phyloP scores from a whole-genome alignment of 192 early-diverging fungal species.

The Backusella circina region DNA sequence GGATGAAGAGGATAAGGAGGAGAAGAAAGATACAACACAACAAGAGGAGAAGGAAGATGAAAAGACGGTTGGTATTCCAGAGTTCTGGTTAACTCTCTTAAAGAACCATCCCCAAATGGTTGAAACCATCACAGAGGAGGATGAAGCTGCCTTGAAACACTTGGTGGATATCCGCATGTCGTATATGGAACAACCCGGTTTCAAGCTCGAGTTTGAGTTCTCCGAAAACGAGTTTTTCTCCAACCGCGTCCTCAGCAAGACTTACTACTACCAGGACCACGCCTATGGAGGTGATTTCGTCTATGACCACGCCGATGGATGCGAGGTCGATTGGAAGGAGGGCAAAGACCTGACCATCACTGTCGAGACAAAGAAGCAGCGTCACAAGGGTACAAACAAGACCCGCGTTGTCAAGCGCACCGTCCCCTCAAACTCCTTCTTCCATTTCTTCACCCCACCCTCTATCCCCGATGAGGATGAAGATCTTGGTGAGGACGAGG shows the following conservation, averaged over 20 bases:
- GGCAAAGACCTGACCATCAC: slow-evolving; percentile 92
- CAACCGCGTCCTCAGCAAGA: slow-evolving; percentile 86
- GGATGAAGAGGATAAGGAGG: slow-evolving; percentile 41
- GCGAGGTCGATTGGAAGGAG: slow-evolving; percentile 94
- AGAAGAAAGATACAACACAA: slow-evolving; percentile 37
- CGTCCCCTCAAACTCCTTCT: slow-evolving; percentile 95
- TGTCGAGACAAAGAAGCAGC: slow-evolving; percentile 98
- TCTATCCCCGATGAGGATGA: slow-evolving; percentile 71
- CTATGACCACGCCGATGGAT: slow-evolving; percentile 91
- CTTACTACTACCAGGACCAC: slow-evolving; percentile 88
- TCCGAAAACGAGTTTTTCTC: slow-evolving; percentile 85
- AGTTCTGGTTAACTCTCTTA: slow-evolving; percentile 95
- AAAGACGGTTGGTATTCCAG: slow-evolving; percentile 72
- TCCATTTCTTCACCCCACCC: slow-evolving; percentile 92
- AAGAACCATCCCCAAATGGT: slow-evolving; percentile 77
- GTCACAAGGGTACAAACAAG: slow-evolving; percentile 98
- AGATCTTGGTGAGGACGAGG: slow-evolving; percentile 69
- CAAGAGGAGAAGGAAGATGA: slow-evolving; percentile 42
- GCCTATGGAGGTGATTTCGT: slow-evolving; percentile 82
- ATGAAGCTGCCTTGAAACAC: slow-evolving; percentile 86
- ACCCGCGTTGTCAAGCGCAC: slow-evolving; percentile 96
- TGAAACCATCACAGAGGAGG: slow-evolving; percentile 88
- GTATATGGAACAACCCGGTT: slow-evolving; percentile 90
- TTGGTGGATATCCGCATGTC: slow-evolving; percentile 83
- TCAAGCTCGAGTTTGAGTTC: slow-evolving; percentile 94